Conservation (phyloP, 352 stramenopile genomes). For the Peronospora belbahrii region DNA sequence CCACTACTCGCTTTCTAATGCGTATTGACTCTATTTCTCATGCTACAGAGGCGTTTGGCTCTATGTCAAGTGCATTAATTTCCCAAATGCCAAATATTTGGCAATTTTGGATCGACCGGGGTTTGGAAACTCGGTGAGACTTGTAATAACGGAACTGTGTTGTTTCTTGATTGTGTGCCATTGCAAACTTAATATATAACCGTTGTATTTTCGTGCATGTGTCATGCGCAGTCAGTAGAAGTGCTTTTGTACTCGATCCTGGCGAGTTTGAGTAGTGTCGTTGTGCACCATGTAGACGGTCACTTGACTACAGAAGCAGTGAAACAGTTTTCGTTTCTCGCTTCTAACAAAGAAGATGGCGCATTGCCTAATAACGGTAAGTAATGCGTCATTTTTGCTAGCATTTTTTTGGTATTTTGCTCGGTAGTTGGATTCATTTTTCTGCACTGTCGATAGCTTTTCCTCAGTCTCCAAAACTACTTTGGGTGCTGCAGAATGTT, state of each 20-base stretch:
- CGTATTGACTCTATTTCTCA: neutral
- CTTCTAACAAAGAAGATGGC: slow-evolving; percentile 18
- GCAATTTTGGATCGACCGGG: slow-evolving; percentile 51
- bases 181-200: too few relatives aligned
- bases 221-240: slow-evolving; percentile 46
- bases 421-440: neutral
- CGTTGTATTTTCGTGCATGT: slow-evolving; percentile 3
- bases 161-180: neutral
- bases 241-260: slow-evolving; percentile 62
- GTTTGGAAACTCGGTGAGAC: slow-evolving; percentile 27
- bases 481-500: slow-evolving; percentile 68
- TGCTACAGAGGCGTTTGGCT: slow-evolving; percentile 43
- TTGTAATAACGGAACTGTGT: slow-evolving; percentile 1
- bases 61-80: slow-evolving; percentile 61
- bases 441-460: slow-evolving; percentile 30
- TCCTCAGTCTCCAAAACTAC: slow-evolving; percentile 60
- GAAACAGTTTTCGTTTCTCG: slow-evolving; percentile 52
- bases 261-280: slow-evolving; percentile 57
- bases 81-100: slow-evolving; percentile 67
- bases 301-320: slow-evolving; percentile 44
- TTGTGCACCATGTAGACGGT: slow-evolving; percentile 59
- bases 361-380: slow-evolving; percentile 23
- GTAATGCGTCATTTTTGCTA: neutral
- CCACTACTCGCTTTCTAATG: neutral
- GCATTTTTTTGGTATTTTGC: too few relatives aligned